These are phyloP conservation scores for Cyclotella distinguenda DNA, from an alignment of 108 stramenopile species.

Conservation along the genomic window DNA sequence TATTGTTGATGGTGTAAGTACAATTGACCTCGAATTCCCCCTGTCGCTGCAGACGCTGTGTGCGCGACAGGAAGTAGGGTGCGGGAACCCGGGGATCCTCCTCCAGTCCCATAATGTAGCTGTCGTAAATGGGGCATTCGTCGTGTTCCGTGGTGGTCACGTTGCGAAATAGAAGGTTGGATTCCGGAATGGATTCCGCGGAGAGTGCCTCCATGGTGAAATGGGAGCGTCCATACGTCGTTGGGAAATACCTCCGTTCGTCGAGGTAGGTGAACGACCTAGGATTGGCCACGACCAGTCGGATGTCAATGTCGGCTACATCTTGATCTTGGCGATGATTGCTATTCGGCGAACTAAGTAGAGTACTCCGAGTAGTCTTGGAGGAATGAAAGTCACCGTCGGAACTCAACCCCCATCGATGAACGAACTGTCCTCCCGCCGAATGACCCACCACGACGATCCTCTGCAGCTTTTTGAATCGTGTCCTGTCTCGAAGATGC, in stretches of 20 bases:
- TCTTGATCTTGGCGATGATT: too few species aligned
- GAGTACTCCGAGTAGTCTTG: too few species aligned
- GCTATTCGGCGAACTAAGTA: too few species aligned
- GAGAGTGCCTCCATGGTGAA: neutral
- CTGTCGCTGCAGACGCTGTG: constrained; percentile 2
- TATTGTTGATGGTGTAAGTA: neutral
- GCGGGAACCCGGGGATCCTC: constrained; percentile 38
- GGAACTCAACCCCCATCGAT: constrained; percentile 78
- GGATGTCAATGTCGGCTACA: constrained; percentile 36
- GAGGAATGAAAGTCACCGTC: too few species aligned
- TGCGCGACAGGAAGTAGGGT: constrained; percentile 55
- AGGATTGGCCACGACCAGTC: constrained; percentile 78
- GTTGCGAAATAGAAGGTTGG: constrained; percentile 15
- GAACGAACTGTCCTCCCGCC: constrained; percentile 77
- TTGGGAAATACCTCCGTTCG: constrained; percentile 4
- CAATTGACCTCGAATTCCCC: neutral
- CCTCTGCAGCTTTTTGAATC: constrained; percentile 53
- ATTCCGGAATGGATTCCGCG: neutral
- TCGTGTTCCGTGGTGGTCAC: constrained; percentile 13
- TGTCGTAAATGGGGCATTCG: constrained; percentile 60
- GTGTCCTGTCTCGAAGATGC: constrained; percentile 19
- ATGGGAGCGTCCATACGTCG: neutral
- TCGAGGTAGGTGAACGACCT: constrained; percentile 69
- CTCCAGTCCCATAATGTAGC: constrained; percentile 76
- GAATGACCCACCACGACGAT: constrained; percentile 78